Evolutionary conservation across 495 filamentous ascomycete genomes (phyloP).

Genomic region (Wilcoxina mikolae): DNA sequence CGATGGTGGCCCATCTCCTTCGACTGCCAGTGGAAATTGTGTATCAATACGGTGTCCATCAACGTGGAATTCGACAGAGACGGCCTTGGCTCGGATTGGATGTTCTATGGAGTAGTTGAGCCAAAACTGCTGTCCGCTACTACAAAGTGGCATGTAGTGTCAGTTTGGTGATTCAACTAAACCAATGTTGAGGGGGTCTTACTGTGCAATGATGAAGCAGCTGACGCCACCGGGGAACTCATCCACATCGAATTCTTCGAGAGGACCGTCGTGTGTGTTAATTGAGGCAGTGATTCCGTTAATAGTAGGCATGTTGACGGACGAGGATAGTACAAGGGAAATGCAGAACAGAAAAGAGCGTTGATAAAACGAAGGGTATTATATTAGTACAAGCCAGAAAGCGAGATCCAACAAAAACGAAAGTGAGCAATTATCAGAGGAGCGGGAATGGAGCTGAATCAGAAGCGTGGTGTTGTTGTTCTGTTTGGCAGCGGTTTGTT

Average conservation of each 20-base stretch:
- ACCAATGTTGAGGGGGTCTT: too few relatives aligned
- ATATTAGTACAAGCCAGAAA: too few relatives aligned
- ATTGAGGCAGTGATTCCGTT: slow-evolving; percentile 19
- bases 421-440: too few relatives aligned
- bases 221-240: slow-evolving; percentile 20
- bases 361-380: too few relatives aligned
- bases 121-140: slow-evolving; percentile 22
- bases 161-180: not conserved
- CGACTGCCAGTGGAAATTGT: slow-evolving; percentile 12
- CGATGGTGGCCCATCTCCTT: slow-evolving; percentile 1
- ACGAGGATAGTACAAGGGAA: too few relatives aligned
- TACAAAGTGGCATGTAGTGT: not conserved
- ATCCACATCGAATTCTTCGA: slow-evolving; percentile 11
- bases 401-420: not conserved
- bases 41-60: slow-evolving; percentile 23
- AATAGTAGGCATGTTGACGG: slow-evolving; percentile 22
- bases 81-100: slow-evolving; percentile 11
- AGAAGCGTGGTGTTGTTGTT: too few relatives aligned
- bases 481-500: too few relatives aligned
- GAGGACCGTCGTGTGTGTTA: slow-evolving; percentile 16
- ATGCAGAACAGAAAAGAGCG: not conserved
- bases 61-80: slow-evolving; percentile 21
- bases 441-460: too few relatives aligned
- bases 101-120: slow-evolving; percentile 17
- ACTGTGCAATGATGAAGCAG: slow-evolving; percentile 21